Evolutionary conservation across 371 early-diverging fungal species (phyloP).

Genomic region (Saksenaea vasiformis): DNA sequence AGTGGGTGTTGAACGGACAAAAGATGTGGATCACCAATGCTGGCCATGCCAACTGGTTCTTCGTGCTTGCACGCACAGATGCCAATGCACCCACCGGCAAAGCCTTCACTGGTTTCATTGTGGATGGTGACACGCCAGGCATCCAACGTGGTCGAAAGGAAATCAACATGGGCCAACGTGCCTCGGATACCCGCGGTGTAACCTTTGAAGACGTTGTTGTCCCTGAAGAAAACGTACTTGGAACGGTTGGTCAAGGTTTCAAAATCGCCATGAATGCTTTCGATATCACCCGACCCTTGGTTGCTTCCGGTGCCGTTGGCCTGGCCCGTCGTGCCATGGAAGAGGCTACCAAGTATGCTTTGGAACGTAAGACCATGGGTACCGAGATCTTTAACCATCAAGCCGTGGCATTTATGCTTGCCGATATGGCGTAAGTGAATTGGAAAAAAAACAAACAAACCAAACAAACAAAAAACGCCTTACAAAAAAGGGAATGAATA

Average conservation of each 20-base stretch:
- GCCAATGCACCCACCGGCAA: slow-evolving; percentile 77
- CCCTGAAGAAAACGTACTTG: slow-evolving; percentile 83
- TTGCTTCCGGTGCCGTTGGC: slow-evolving; percentile 92
- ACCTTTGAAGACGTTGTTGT: slow-evolving; percentile 95
- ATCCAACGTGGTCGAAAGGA: slow-evolving; percentile 93
- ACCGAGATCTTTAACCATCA: slow-evolving; percentile 89
- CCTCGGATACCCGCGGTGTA: slow-evolving; percentile 92
- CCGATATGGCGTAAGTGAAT: slow-evolving; percentile 83
- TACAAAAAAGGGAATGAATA: slow-evolving; percentile 13
- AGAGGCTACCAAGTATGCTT: slow-evolving; percentile 87
- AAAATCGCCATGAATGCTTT: slow-evolving; percentile 98
- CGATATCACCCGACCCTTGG: slow-evolving; percentile 92
- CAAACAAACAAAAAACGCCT: slow-evolving; percentile 24
- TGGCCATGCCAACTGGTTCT: slow-evolving; percentile 98
- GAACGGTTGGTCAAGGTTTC: slow-evolving; percentile 84
- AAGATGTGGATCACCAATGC: slow-evolving; percentile 94
- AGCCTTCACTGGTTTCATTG: slow-evolving; percentile 96
- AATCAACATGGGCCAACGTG: slow-evolving; percentile 96
- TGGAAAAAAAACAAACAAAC: slow-evolving; percentile 33
- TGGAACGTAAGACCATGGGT: slow-evolving; percentile 97
- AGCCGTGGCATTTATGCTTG: slow-evolving; percentile 94
- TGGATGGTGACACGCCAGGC: slow-evolving; percentile 90
- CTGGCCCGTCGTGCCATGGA: slow-evolving; percentile 94
- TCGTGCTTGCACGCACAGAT: slow-evolving; percentile 93
- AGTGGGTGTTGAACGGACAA: slow-evolving; percentile 78